phyloP scores from a whole-genome alignment of 345 rosid species.

The Populus nigra region DNA sequence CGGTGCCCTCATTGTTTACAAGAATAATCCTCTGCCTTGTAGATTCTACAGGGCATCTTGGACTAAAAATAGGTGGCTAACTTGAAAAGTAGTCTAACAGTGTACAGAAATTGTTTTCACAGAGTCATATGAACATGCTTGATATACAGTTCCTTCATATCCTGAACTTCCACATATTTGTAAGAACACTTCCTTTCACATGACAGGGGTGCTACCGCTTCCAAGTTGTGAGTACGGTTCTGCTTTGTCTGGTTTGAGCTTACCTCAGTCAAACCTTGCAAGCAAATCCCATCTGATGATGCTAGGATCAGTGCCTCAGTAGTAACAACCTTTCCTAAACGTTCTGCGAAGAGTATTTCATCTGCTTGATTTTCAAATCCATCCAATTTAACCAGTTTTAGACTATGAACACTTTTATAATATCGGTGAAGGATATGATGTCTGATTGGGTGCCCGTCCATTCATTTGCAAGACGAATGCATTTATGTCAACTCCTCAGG shows the following conservation, averaged over 20 bases:
- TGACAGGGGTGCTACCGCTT: background rate
- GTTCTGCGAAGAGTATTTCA: constrained; percentile 26
- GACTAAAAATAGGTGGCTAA: background rate
- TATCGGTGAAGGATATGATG: background rate
- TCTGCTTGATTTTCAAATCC: constrained; percentile 34
- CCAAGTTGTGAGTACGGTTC: background rate
- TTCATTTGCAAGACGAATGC: background rate
- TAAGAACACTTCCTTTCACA: constrained; percentile 1
- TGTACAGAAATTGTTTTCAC: background rate
- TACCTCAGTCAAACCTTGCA: constrained; percentile 2
- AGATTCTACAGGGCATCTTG: background rate
- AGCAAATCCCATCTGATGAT: constrained; percentile 19
- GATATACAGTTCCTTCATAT: constrained; percentile 11
- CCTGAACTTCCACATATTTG: constrained; percentile 10
- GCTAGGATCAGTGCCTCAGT: constrained; percentile 31
- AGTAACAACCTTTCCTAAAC: constrained; percentile 26
- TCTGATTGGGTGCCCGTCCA: background rate
- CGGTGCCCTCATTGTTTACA: background rate
- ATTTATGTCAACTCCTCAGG: background rate
- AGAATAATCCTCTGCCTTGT: background rate
- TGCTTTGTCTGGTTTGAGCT: constrained; percentile 1
- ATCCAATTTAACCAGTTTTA: constrained; percentile 45
- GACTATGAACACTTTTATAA: constrained; percentile 1
- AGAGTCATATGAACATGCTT: constrained; percentile 31
- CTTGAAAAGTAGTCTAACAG: background rate